A percentile compares a stretch with the other conserved stretches of the same genome.
These are phyloP conservation scores for Fomitiporia mediterranea DNA, from an alignment of 1,284 basidiomycete genomes.

Conservation along the genomic window DNA sequence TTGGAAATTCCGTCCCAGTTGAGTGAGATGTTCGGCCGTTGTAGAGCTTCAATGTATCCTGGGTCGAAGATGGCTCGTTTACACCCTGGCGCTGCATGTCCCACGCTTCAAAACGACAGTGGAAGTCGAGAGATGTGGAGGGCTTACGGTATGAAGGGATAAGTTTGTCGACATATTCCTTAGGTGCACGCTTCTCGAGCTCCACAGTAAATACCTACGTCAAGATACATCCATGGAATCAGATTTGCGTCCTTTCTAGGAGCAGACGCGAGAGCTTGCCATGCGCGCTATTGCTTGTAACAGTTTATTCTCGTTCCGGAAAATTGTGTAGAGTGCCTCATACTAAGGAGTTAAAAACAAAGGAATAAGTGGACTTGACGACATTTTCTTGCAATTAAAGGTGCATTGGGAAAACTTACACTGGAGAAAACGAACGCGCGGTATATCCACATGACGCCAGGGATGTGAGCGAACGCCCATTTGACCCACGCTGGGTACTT, in stretches of 20 bases:
- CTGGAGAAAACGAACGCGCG: conserved; percentile 41
- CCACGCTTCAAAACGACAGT: not conserved
- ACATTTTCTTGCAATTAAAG: no score
- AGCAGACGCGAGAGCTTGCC: conserved; percentile 3
- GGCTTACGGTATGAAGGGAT: conserved; percentile 45
- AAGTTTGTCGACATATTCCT: conserved; percentile 39
- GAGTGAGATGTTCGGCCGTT: conserved; percentile 34
- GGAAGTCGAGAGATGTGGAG: not conserved
- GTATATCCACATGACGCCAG: conserved; percentile 42
- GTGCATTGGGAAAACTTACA: conserved; percentile 33
- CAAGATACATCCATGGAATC: not conserved
- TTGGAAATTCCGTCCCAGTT: conserved; percentile 41
- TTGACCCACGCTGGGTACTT: conserved; percentile 39
- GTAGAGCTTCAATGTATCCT: conserved; percentile 1
- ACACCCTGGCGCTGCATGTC: conserved; percentile 2
- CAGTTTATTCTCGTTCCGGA: conserved; percentile 14
- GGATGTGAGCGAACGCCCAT: conserved; percentile 47
- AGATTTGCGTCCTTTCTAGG: no score
- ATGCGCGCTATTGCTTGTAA: conserved; percentile 9
- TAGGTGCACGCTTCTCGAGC: conserved; percentile 42
- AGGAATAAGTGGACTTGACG: no score
- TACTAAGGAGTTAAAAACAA: not conserved
- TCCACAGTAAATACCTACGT: conserved; percentile 37
- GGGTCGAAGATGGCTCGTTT: conserved; percentile 1
- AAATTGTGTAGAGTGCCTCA: conserved; percentile 10